Conservation (phyloP, 2,329 filamentous ascomycete species). For the Talaromyces sp. region DNA sequence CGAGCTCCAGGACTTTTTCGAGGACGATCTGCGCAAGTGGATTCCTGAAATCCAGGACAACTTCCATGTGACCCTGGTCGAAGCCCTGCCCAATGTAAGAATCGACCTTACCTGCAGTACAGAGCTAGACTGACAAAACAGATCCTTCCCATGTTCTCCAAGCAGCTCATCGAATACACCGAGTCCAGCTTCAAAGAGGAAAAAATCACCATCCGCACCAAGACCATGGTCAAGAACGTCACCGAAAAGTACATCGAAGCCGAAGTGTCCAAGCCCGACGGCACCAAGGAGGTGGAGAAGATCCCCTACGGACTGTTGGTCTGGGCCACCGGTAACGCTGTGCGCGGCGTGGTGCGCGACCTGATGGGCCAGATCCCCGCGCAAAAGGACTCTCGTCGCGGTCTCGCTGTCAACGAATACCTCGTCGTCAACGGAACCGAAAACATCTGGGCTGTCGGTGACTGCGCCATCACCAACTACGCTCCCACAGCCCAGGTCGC, state of each 20-base stretch:
- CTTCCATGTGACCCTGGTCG: constrained; percentile 96
- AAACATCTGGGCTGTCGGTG: constrained; percentile 96
- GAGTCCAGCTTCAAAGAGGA: constrained; percentile 99
- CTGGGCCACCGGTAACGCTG: constrained; percentile 95
- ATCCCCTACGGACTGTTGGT: constrained; percentile 95
- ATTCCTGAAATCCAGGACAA: constrained; percentile 90
- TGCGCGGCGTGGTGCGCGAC: constrained; percentile 84
- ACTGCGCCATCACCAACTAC: constrained; percentile 96
- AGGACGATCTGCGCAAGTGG: constrained; percentile 96
- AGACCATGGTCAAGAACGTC: constrained; percentile 98
- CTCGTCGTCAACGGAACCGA: constrained; percentile 95
- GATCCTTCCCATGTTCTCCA: constrained; percentile 94
- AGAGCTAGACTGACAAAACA: constrained; percentile 15
- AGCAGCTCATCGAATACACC: constrained; percentile 98
- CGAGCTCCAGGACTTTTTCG: constrained; percentile 98
- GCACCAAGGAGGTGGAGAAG: constrained; percentile 71
- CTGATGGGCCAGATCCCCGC: constrained; percentile 88
- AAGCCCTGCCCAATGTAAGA: constrained; percentile 81
- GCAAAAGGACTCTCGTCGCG: constrained; percentile 90
- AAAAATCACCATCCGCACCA: constrained; percentile 93
- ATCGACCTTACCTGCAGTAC: background rate
- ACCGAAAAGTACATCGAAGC: constrained; percentile 91
- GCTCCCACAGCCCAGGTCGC: constrained; percentile 97
- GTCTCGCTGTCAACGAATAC: constrained; percentile 96
- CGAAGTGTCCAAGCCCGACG: constrained; percentile 73